Evolutionary conservation across 441 rosid species (phyloP), one percentile per base, ranked within the genome.

Genomic region (Erodium trifolium): DNA sequence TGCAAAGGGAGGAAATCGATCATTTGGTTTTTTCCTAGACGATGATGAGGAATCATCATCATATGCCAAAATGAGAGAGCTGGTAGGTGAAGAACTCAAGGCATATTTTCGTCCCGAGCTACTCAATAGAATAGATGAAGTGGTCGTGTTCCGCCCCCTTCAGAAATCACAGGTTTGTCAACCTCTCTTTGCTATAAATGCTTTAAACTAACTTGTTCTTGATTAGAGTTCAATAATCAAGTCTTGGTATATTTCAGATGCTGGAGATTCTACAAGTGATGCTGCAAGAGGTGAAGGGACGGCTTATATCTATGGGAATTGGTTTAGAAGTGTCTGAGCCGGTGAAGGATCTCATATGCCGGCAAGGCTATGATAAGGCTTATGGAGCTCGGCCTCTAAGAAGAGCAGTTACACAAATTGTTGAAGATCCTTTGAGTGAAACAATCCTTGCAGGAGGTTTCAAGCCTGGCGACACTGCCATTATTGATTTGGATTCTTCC

Each of bases 361-460:
- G 78, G 75, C 88, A 88, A 84, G 97, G 99, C 0, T 91, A 91
- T 66, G 96, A 91, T 79, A 80, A 66, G 55, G 76, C 79, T 3
- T 88, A 86, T 4, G 99, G 99, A 12, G 99, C 99, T 2, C 79
- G 96, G 37, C 92, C 96, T 14, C 95, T 94, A 7, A 81, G 99
- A 65, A 87, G 97, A 77, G 86, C 92, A 2, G 89, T 94, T 51
- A 86, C 97, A 68, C 83, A 82, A 55, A 70, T 91, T 47, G 80
- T 94, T 0, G 99, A 94, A 80, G 82, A 94, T 79, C 92, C 88
- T 6, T 73, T 94, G 77, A 88, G 97, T 45, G 97, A 94, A 84
- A 92, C 96, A 8, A 72, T 94, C 69, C 90, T 94, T 34, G 78
- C 85, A 0, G 94, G 91, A 70, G 80, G 71, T 29, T 90, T 78